Conservation (phyloP, 139 green algal species). For the Eudorina sp. region DNA sequence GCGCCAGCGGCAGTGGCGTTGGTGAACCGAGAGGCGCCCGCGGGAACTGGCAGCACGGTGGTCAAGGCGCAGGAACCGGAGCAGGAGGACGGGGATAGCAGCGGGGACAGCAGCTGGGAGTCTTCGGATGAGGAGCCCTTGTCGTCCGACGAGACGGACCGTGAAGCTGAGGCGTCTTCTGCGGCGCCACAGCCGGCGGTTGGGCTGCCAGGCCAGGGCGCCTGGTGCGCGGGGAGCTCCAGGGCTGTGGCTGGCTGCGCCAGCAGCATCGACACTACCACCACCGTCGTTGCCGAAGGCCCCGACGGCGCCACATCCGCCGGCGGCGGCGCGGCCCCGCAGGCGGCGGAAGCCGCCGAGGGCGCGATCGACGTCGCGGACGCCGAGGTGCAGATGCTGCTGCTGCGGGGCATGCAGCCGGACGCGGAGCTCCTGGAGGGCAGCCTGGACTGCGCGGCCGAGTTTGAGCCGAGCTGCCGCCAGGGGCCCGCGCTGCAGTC, state of each 20-base stretch:
- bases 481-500: conserved; percentile 1
- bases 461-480: conserved; percentile 16
- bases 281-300: too few relatives aligned
- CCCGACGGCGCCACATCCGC: not conserved
- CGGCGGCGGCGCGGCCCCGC: not conserved
- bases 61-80: not conserved
- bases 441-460: conserved; percentile 24
- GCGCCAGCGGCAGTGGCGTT: too few relatives aligned
- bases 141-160: too few relatives aligned
- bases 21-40: too few relatives aligned
- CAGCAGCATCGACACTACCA: not conserved
- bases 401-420: conserved; percentile 17
- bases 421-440: conserved; percentile 8
- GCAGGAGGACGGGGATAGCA: not conserved
- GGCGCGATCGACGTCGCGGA: too few relatives aligned
- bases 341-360: not conserved
- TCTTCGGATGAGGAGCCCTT: not conserved
- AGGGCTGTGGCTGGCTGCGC: not conserved
- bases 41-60: too few relatives aligned
- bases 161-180: not conserved
- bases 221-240: too few relatives aligned
- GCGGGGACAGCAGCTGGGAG: not conserved
- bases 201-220: too few relatives aligned
- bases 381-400: not conserved
- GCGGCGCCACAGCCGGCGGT: too few relatives aligned